Evolutionary conservation across 1,139 yeast species (phyloP).

Genomic region (Kodamaea sp.): DNA sequence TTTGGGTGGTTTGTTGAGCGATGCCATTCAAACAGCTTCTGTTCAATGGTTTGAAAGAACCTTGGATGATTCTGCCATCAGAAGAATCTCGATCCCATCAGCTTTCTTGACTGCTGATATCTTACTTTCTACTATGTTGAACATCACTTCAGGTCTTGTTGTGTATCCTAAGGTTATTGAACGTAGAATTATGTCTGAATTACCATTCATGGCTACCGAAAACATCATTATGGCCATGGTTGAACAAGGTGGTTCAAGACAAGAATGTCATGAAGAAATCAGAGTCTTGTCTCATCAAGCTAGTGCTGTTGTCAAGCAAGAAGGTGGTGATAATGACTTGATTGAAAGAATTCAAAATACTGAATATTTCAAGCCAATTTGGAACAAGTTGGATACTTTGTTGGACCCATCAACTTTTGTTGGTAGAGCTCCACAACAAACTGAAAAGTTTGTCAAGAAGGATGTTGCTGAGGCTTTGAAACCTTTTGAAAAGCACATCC

Average conservation of each 20-base stretch:
- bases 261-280: conserved; percentile 96
- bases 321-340: conserved; percentile 97
- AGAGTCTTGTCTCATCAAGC: conserved; percentile 97
- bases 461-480: conserved; percentile 82
- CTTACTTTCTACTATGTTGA: conserved; percentile 80
- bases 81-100: conserved; percentile 95
- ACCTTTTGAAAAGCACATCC: conserved; percentile 60
- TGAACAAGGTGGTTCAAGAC: conserved; percentile 95
- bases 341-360: conserved; percentile 83
- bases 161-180: conserved; percentile 98
- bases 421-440: conserved; percentile 98
- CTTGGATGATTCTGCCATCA: conserved; percentile 94
- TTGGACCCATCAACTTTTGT: conserved; percentile 92
- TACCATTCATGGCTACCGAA: conserved; percentile 99
- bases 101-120: conserved; percentile 97
- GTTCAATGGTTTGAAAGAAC: conserved; percentile 99
- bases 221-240: conserved; percentile 99
- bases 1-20: conserved; percentile 84
- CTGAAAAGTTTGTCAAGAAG: conserved; percentile 82
- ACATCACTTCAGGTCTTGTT: conserved; percentile 91
- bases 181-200: conserved; percentile 89
- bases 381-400: conserved; percentile 73
- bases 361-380: conserved; percentile 84
- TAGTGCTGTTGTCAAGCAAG: conserved; percentile 93
- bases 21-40: conserved; percentile 93